Evolutionary conservation across 1,284 basidiomycete genomes (phyloP).

Genomic region (Sporisorium reilianum): DNA sequence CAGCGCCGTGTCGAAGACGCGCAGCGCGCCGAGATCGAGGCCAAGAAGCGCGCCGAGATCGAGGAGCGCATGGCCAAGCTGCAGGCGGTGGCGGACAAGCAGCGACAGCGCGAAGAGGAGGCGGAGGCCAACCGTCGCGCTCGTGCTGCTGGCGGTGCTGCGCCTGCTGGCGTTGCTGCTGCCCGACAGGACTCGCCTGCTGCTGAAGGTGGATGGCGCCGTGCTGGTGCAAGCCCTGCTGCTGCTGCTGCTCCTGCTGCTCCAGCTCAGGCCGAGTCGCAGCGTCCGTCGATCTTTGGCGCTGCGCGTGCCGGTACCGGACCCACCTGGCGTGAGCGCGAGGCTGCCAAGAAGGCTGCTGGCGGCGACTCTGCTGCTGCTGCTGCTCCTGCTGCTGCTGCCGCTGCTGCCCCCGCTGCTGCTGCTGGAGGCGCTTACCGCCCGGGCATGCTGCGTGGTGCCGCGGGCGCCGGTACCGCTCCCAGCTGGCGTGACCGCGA

Average conservation of each 20-base stretch:
- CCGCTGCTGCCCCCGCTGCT: constrained; percentile 1
- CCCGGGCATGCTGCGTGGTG: constrained; percentile 42
- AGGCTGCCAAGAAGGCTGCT: constrained; percentile 33
- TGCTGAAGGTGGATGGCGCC: constrained; percentile 17
- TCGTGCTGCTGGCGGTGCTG: constrained; percentile 18
- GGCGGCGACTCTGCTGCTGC: constrained; percentile 16
- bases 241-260: constrained; percentile 21
- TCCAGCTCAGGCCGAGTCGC: constrained; percentile 23
- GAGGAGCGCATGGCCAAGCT: constrained; percentile 65
- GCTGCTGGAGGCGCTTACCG: constrained; percentile 36
- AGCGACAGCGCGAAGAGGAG: constrained; percentile 62
- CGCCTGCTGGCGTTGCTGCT: constrained; percentile 15
- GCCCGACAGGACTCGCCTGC: constrained; percentile 14
- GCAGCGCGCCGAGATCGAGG: constrained; percentile 63
- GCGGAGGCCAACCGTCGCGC: constrained; percentile 38
- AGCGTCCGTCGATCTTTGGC: constrained; percentile 42
- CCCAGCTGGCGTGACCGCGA: constrained; percentile 48
- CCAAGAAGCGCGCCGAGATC: constrained; percentile 66
- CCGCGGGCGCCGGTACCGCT: constrained; percentile 12
- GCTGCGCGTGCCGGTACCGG: constrained; percentile 30
- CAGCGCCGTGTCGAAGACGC: constrained; percentile 61
- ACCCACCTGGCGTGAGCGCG: constrained; percentile 38
- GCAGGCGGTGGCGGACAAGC: constrained; percentile 57
- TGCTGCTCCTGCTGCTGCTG: constrained; percentile 9
- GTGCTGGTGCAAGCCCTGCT: constrained; percentile 14